Evolutionary conservation across 306 rosid species (phyloP).

Genomic region (Quercus cerris): DNA sequence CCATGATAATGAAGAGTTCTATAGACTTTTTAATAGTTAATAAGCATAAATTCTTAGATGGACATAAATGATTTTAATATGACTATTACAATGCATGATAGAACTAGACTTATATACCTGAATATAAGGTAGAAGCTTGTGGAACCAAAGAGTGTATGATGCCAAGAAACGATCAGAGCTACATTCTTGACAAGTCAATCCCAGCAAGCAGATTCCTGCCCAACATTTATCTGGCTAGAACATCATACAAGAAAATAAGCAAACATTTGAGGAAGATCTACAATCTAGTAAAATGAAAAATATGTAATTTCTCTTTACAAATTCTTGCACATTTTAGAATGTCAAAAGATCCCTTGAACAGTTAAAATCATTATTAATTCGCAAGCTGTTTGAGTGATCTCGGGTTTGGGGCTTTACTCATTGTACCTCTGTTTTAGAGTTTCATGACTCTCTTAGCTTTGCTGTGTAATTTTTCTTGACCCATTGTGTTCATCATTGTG

Average conservation of each 20-base stretch:
- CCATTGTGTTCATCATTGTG: no score
- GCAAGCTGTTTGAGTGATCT: no score
- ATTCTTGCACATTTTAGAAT: no score
- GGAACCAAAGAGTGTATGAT: slow-evolving; percentile 69
- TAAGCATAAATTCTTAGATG: neutral
- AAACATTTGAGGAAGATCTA: neutral
- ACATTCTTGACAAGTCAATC: slow-evolving; percentile 79
- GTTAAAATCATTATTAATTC: no score
- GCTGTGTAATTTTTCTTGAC: no score
- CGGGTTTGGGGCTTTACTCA: no score
- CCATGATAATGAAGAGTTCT: neutral
- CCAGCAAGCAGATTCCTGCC: slow-evolving; percentile 80
- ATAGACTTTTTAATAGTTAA: neutral
- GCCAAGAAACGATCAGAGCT: slow-evolving; percentile 62
- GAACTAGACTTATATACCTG: slow-evolving; percentile 50
- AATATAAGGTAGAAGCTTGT: slow-evolving; percentile 48
- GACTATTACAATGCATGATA: neutral
- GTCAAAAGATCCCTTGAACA: no score
- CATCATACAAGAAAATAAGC: slow-evolving; percentile 22
- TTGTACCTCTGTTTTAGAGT: no score
- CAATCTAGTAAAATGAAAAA: neutral
- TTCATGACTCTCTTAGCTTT: no score
- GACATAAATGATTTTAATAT: neutral
- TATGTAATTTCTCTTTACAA: neutral
- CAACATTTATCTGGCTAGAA: slow-evolving; percentile 91